These are phyloP conservation scores for Marchantia paleacea DNA, from an alignment of 225 moss, liverwort and hornwort genomes.

Conservation along the genomic window DNA sequence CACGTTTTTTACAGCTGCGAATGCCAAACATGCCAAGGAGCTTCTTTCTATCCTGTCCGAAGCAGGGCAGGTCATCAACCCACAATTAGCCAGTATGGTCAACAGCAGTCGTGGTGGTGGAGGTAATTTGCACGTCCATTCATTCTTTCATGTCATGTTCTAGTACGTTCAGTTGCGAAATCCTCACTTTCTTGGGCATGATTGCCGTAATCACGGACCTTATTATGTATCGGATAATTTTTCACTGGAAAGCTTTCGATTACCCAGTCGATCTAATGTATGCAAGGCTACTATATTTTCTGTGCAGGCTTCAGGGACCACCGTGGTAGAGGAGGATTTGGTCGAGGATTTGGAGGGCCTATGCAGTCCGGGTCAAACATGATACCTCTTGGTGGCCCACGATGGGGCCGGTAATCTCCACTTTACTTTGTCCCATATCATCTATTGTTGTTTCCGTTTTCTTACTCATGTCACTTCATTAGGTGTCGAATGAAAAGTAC, in stretches of 20 bases:
- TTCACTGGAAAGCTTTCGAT: not conserved
- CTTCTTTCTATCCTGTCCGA: conserved; percentile 81
- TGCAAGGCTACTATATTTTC: not conserved
- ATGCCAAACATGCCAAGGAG: conserved; percentile 95
- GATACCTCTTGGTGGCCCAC: conserved; percentile 92
- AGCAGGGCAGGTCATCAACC: conserved; percentile 74
- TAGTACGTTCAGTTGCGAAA: not conserved
- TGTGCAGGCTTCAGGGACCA: conserved; percentile 71
- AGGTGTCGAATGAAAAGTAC: not conserved
- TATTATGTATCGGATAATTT: not conserved
- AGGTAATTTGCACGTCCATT: conserved; percentile 21
- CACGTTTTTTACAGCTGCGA: conserved; percentile 93
- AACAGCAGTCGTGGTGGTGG: conserved; percentile 73
- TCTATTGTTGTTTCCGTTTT: not conserved
- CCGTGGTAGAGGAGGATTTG: conserved; percentile 83
- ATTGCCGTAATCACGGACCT: too few species aligned
- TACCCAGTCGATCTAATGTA: not conserved
- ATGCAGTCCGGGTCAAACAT: conserved; percentile 95
- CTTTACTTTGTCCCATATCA: conserved; percentile 11
- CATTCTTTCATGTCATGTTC: too few species aligned
- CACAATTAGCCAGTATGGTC: conserved; percentile 82
- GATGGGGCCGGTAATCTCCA: conserved; percentile 83
- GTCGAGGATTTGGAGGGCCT: conserved; percentile 79
- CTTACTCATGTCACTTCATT: not conserved
- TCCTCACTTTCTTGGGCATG: not conserved